Evolutionary conservation across 768 basidiomycete species (phyloP).

Genomic region (Agaricus blazei): DNA sequence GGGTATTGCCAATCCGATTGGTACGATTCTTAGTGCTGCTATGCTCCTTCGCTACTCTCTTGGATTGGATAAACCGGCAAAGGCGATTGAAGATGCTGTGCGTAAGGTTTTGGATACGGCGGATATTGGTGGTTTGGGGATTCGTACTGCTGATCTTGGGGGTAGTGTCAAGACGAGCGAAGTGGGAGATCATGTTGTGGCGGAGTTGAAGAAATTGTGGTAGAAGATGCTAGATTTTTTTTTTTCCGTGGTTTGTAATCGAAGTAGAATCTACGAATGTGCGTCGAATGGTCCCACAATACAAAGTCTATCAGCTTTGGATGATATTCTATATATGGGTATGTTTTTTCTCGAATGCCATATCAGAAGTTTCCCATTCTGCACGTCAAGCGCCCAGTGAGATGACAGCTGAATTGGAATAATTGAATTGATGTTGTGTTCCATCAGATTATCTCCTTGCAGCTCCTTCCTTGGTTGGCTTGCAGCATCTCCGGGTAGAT

Average conservation of each 20-base stretch:
- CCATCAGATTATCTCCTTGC: too few relatives aligned
- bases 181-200: conserved; percentile 59
- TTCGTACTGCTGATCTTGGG: conserved; percentile 84
- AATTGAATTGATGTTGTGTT: too few relatives aligned
- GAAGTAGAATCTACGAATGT: too few relatives aligned
- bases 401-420: too few relatives aligned
- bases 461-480: too few relatives aligned
- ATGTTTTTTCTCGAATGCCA: too few relatives aligned
- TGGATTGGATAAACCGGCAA: conserved; percentile 79
- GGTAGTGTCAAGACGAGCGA: conserved; percentile 72
- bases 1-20: conserved; percentile 92
- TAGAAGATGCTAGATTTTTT: not conserved
- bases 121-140: conserved; percentile 64
- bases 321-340: too few relatives aligned
- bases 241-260: not conserved
- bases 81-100: conserved; percentile 86
- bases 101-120: conserved; percentile 77
- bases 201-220: not conserved
- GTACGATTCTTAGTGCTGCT: conserved; percentile 91
- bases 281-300: too few relatives aligned
- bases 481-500: too few relatives aligned
- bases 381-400: too few relatives aligned
- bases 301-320: too few relatives aligned
- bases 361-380: too few relatives aligned
- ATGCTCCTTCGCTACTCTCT: conserved; percentile 95